Conservation (phyloP, 495 filamentous ascomycete genomes). For the Clavariopsis aquatica region DNA sequence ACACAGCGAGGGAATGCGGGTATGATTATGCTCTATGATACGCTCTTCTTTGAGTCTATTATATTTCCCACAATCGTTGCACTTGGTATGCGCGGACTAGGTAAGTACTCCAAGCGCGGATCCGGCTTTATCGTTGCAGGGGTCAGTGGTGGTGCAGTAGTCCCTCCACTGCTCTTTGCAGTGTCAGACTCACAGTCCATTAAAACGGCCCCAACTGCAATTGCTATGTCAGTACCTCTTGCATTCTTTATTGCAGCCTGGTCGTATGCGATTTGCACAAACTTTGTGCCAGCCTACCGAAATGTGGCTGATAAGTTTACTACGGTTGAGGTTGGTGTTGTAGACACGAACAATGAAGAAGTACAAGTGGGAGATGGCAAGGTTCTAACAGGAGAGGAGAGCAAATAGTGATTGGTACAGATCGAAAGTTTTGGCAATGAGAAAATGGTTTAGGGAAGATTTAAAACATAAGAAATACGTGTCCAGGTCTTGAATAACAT, state of each 20-base stretch:
- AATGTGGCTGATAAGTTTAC: slow-evolving; percentile 62
- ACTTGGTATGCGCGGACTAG: slow-evolving; percentile 60
- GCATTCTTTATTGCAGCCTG: slow-evolving; percentile 60
- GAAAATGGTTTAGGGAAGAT: too few relatives aligned
- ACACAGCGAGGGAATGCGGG: too few relatives aligned
- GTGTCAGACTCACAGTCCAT: slow-evolving; percentile 47
- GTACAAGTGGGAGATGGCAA: background rate
- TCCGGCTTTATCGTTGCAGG: slow-evolving; percentile 60
- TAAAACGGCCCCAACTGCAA: slow-evolving; percentile 45
- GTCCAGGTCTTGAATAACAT: too few relatives aligned
- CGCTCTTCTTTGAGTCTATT: slow-evolving; percentile 63
- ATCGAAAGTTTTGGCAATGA: background rate
- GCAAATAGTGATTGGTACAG: background rate
- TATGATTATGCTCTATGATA: slow-evolving; percentile 57
- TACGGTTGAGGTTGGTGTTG: slow-evolving; percentile 54
- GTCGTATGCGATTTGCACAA: slow-evolving; percentile 62
- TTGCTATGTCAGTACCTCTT: slow-evolving; percentile 60
- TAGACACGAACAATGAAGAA: slow-evolving; percentile 41
- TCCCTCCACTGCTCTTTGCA: slow-evolving; percentile 54
- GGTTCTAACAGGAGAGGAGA: slow-evolving; percentile 12
- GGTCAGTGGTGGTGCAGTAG: slow-evolving; percentile 56
- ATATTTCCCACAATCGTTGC: slow-evolving; percentile 65
- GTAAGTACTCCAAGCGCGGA: slow-evolving; percentile 61
- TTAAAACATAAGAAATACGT: too few relatives aligned
- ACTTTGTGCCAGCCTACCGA: slow-evolving; percentile 62